Base-by-base conservation (phyloP, 257 asterid genomes). In the Fraxinus excelsior region DNA sequence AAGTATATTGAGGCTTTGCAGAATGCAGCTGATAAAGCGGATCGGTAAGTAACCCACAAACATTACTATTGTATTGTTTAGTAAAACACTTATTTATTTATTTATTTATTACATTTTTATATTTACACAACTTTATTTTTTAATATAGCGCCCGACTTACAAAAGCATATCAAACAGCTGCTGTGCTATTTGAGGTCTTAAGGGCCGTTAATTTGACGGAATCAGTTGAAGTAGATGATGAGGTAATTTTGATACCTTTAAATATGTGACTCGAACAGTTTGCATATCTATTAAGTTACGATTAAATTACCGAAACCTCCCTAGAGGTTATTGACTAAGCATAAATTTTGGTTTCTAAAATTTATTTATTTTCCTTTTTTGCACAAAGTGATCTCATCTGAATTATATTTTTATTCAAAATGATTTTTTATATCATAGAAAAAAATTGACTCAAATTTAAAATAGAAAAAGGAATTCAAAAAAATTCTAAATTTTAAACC, bases 131-230 rank as follows among this genome's bases (percentile, higher is more conserved):
- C 7, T 77, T 70, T 78, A n/a, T 77, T 51, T 73, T 76, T 75
- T 78, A 67, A 64, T 81, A 28, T 90, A 95, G 98, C 81, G 98
- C 96, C 46, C 96, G 99, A 40, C 97, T 95, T 71, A 93, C 99
- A 65, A 95, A 95, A 86, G 99, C 99, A 74, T 95, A 95, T 85
- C 99, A 95, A 82, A 95, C 99, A 1, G 99, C 99, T 67, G 91
- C 97, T 71, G 99, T 95, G 75, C 88, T 95, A 64, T 95, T 95
- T 89, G 99, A 95, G 84, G 99, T 95, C 86, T 87, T 95, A 85
- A 95, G 76, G 90, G 97, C 99, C 58, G 98, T 93, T 76, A 95
- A 93, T 80, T 78, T 89, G 77, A 91, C 96, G 60, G 99, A 95
- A 84, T 76, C 96, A 70, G 90, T 91, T 74, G 94, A 88, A 71